Conservation (phyloP, 352 stramenopile species). For the Globisporangium iwayamae region DNA sequence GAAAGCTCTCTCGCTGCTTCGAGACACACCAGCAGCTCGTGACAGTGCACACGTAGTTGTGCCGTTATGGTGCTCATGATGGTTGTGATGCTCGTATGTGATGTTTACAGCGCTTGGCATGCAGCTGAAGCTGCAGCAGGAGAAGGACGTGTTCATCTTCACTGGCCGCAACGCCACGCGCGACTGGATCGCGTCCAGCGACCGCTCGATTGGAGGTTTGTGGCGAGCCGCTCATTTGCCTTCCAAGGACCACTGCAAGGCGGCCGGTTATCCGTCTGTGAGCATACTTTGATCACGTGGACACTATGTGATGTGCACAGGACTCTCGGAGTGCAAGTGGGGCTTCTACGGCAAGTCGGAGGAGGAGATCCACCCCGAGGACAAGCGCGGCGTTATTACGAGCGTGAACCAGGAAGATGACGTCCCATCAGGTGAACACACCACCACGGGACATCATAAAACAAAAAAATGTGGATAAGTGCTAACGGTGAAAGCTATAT, state of each 20-base stretch:
- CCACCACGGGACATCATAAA: not conserved
- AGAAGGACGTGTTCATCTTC: constrained; percentile 81
- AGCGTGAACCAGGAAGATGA: constrained; percentile 53
- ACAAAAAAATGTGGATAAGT: not conserved
- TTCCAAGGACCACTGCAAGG: not conserved
- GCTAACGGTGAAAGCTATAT: not conserved
- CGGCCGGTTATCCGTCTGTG: not conserved
- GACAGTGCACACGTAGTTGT: not conserved
- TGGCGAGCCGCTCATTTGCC: constrained; percentile 3
- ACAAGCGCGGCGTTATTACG: constrained; percentile 28
- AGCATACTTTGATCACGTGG: not conserved
- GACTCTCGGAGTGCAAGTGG: constrained; percentile 67
- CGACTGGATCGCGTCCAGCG: constrained; percentile 71
- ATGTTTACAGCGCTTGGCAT: constrained; percentile 54
- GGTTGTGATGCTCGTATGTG: not conserved
- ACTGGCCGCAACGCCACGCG: constrained; percentile 39
- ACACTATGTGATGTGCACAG: constrained; percentile 15
- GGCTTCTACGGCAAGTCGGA: constrained; percentile 44
- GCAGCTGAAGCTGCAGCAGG: constrained; percentile 64
- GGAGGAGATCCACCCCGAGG: constrained; percentile 15
- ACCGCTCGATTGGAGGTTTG: constrained; percentile 76
- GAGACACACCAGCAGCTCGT: not conserved
- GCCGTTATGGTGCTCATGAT: not conserved
- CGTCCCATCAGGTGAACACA: constrained; percentile 39
- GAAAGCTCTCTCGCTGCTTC: not conserved